These are phyloP conservation scores for Gymnopilus dilepis DNA, from an alignment of 768 basidiomycete species.

Conservation along the genomic window DNA sequence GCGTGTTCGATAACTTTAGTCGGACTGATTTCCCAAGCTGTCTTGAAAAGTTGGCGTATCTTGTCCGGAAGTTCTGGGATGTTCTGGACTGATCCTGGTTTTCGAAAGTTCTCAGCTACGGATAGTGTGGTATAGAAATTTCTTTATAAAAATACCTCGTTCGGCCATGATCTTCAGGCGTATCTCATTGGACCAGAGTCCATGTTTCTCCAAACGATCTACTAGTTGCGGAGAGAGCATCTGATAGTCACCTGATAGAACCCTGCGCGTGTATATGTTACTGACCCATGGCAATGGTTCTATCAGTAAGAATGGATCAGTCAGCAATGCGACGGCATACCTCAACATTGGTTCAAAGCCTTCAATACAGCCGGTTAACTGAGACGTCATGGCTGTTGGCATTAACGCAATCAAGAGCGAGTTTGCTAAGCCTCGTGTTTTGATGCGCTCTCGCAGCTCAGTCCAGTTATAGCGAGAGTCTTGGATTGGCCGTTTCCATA, in stretches of 20 bases:
- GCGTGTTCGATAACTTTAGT: slow-evolving; percentile 98
- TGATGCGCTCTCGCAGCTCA: slow-evolving; percentile 84
- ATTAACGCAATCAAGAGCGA: slow-evolving; percentile 92
- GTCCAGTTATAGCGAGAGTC: slow-evolving; percentile 82
- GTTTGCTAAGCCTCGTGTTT: slow-evolving; percentile 82
- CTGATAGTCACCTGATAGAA: slow-evolving; percentile 99
- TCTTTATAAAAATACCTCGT: slow-evolving; percentile 69
- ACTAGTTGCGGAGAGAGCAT: slow-evolving; percentile 98
- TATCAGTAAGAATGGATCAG: slow-evolving; percentile 13
- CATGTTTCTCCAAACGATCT: slow-evolving; percentile 92
- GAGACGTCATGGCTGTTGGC: slow-evolving; percentile 98
- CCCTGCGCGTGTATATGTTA: slow-evolving; percentile 98
- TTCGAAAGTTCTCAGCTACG: no score
- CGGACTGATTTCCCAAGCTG: slow-evolving; percentile 98
- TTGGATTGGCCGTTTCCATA: slow-evolving; percentile 90
- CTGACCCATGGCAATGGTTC: slow-evolving; percentile 42
- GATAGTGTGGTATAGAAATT: no score
- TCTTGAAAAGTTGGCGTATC: slow-evolving; percentile 98
- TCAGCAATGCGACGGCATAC: slow-evolving; percentile 40
- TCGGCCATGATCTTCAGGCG: slow-evolving; percentile 99
- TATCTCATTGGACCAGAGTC: slow-evolving; percentile 97
- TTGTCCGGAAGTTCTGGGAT: slow-evolving; percentile 88
- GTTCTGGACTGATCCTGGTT: slow-evolving; percentile 65
- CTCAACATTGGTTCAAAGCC: slow-evolving; percentile 99
- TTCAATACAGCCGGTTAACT: slow-evolving; percentile 97